These are phyloP conservation scores for Candida patagonica DNA, from an alignment of 805 yeast genomes.

Conservation along the genomic window DNA sequence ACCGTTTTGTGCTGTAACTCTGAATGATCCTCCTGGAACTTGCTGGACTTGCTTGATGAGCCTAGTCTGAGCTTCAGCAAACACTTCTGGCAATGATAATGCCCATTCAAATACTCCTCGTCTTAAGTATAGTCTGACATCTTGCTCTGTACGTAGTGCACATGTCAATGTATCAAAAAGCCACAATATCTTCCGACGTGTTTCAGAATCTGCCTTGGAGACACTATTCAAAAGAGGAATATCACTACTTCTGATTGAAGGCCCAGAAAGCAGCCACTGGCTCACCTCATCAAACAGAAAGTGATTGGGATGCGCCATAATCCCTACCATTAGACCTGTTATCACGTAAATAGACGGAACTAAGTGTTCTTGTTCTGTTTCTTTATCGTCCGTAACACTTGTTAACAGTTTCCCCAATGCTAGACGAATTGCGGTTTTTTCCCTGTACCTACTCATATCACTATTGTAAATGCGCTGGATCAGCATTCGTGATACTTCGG, in stretches of 20 bases:
- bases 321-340: constrained; percentile 46
- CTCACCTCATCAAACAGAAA: constrained; percentile 61
- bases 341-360: constrained; percentile 46
- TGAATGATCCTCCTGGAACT: constrained; percentile 13
- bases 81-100: constrained; percentile 34
- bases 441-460: constrained; percentile 36
- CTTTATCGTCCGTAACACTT: constrained; percentile 6
- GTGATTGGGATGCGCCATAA: constrained; percentile 63
- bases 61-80: neutral
- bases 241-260: constrained; percentile 34
- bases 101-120: constrained; percentile 61
- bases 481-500: neutral
- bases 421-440: constrained; percentile 39
- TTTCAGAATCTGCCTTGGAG: constrained; percentile 18
- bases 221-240: constrained; percentile 33
- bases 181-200: constrained; percentile 58
- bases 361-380: constrained; percentile 12
- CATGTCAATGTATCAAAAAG: constrained; percentile 39
- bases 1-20: constrained; percentile 15
- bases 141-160: constrained; percentile 41
- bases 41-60: constrained; percentile 16
- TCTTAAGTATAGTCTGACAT: constrained; percentile 43
- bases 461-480: neutral
- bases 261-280: constrained; percentile 54
- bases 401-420: constrained; percentile 23